Evolutionary conservation across 495 filamentous ascomycete species (phyloP).

Genomic region (Darksidea phi): DNA sequence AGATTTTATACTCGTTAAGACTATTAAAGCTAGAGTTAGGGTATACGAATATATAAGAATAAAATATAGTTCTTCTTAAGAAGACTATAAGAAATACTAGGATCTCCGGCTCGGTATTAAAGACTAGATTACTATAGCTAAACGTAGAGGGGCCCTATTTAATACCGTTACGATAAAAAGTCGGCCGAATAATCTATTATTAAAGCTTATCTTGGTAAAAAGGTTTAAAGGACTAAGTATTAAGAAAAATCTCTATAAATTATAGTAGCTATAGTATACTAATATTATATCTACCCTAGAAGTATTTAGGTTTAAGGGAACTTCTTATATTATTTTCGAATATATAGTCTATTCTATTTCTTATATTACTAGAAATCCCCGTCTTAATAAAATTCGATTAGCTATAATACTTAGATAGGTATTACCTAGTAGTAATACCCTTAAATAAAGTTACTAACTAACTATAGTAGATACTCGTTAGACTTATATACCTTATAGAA

Average conservation of each 20-base stretch:
- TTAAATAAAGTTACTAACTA: slow-evolving; percentile 11
- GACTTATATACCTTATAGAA: slow-evolving; percentile 4
- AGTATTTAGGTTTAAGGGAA: neutral
- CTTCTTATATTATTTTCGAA: neutral
- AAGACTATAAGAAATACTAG: slow-evolving; percentile 14
- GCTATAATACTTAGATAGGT: slow-evolving; percentile 16
- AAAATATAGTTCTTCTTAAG: slow-evolving; percentile 7
- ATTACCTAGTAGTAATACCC: slow-evolving; percentile 9
- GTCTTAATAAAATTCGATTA: slow-evolving; percentile 14
- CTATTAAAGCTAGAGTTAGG: slow-evolving; percentile 8
- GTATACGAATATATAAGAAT: slow-evolving; percentile 14
- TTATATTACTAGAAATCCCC: slow-evolving; percentile 2
- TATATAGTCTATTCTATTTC: slow-evolving; percentile 6
- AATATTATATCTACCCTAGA: too few relatives aligned
- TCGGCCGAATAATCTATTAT: too few relatives aligned
- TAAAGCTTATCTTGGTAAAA: too few relatives aligned
- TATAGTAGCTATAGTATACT: too few relatives aligned
- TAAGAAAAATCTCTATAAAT: too few relatives aligned
- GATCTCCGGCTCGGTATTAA: slow-evolving; percentile 8
- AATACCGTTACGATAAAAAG: neutral
- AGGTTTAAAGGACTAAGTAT: too few relatives aligned
- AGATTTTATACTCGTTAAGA: slow-evolving; percentile 10
- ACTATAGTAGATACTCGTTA: slow-evolving; percentile 6
- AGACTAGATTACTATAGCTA: slow-evolving; percentile 4
- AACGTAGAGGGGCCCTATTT: slow-evolving; percentile 1